A percentile compares a stretch with the other conserved stretches of the same genome.
phyloP scores from a whole-genome alignment of 257 asterid genomes.

The Handroanthus guayacan region DNA sequence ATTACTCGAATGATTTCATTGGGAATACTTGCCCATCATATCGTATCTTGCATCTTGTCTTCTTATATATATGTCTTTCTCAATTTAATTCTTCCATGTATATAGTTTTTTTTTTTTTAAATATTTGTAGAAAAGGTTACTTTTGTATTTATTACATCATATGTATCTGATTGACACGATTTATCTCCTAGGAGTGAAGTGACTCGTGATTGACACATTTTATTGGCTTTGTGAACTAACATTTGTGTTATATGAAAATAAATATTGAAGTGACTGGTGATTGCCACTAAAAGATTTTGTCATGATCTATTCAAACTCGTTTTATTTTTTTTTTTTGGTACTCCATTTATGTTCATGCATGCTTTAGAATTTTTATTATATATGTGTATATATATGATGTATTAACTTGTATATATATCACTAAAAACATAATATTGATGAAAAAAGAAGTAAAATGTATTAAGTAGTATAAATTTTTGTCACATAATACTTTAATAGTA shows the following conservation, averaged over 20 bases:
- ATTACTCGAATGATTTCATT: constrained; percentile 24
- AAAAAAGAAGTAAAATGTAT: too few species aligned
- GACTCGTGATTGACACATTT: constrained; percentile 4
- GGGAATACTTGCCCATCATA: constrained; percentile 31
- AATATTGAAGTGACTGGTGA: not conserved
- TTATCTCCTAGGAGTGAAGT: not conserved
- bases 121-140: too few species aligned
- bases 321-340: too few species aligned
- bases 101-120: not conserved
- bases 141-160: not conserved
- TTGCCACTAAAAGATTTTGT: not conserved
- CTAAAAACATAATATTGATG: too few species aligned
- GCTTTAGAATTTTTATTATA: too few species aligned
- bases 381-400: too few species aligned
- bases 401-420: too few species aligned
- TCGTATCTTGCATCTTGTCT: constrained; percentile 42
- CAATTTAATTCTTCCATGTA: not conserved
- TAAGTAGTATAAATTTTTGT: too few species aligned
- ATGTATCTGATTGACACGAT: not conserved
- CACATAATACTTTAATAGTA: too few species aligned
- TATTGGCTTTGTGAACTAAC: not conserved
- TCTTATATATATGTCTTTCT: constrained; percentile 13
- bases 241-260: not conserved
- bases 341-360: too few species aligned
- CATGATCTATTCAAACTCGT: too few species aligned